Base-by-base conservation (phyloP, 306 rosid genomes). In the Rosa chinensis region DNA sequence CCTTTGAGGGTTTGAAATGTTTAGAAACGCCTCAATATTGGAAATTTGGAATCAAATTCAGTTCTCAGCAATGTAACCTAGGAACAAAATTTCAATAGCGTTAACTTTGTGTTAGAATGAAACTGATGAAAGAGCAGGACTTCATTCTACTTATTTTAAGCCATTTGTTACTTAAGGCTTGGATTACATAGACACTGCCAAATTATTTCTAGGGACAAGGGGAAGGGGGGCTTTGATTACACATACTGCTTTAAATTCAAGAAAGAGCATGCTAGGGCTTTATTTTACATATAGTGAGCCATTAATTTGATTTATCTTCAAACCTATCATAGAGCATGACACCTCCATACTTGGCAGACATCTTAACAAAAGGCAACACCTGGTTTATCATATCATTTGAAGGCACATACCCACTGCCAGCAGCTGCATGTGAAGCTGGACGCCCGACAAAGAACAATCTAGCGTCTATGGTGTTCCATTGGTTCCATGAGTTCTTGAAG, bases 311-410 rank as follows among this genome's bases (percentile, higher is more conserved):
- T 25, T 25, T 68, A 59, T 83, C 86, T 70, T 75, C 8, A 1
- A 58, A 62, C 74, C 78, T 44, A 42, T 67, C 74, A 64, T 73
- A 84, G 4, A 79, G 72, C 81, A 79, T 79, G 14, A 79, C 81
- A 25, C 83, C 70, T 75, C n/a, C n/a, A n/a, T n/a, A n/a, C n/a
- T n/a, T n/a, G n/a, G n/a, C n/a, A n/a, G n/a, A n/a, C n/a, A n/a
- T n/a, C n/a, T n/a, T n/a, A n/a, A n/a, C n/a, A n/a, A n/a, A n/a
- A n/a, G n/a, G n/a, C n/a, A n/a, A n/a, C n/a, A n/a, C 83, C 70
- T 75, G 32, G 23, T 35, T 66, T n/a, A 44, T 44, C 8, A 82
- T 43, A 48, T 28, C 66, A 11, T 50, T 20, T 37, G 85, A 75
- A 4, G 56, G 23, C 63, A 82, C 63, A 47, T 55, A 77, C 45